Percentiles rank a stretch among this genome's conserved stretches.
Evolutionary conservation across 2,329 filamentous ascomycete species (phyloP).

Genomic region (Tolypocladium ophioglossoides): DNA sequence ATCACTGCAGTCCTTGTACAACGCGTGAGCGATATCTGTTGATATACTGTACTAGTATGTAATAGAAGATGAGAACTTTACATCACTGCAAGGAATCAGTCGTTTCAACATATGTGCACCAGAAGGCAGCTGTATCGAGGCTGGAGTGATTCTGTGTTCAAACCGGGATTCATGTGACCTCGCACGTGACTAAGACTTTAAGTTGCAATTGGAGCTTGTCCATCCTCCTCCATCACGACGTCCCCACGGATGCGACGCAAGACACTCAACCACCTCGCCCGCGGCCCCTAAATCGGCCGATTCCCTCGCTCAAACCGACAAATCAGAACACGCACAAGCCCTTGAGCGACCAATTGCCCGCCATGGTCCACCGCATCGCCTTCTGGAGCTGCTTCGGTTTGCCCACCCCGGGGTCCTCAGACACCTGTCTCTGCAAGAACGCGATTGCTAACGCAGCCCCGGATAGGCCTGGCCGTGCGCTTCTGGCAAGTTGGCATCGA

Average conservation of each 20-base stretch:
- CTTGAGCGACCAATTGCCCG: conserved; percentile 20
- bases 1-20: not conserved
- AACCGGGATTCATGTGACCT: conserved; percentile 1
- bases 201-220: conserved; percentile 1
- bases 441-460: not conserved
- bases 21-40: not conserved
- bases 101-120: not conserved
- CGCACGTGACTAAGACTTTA: conserved; percentile 1
- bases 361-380: conserved; percentile 55
- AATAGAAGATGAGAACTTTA: not conserved
- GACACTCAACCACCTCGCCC: conserved; percentile 7
- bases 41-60: not conserved
- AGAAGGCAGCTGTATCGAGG: too few relatives aligned
- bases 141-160: not conserved
- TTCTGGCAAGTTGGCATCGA: conserved; percentile 97
- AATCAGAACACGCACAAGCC: conserved; percentile 4
- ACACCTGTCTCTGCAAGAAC: too few relatives aligned
- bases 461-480: conserved; percentile 74
- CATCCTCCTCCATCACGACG: conserved; percentile 16
- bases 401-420: conserved; percentile 17
- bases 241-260: conserved; percentile 6
- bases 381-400: conserved; percentile 91
- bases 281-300: conserved; percentile 9
- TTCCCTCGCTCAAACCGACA: conserved; percentile 7
- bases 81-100: not conserved